These are phyloP conservation scores for Carallia pectinifolia DNA, from an alignment of 345 rosid species.

Conservation along the genomic window DNA sequence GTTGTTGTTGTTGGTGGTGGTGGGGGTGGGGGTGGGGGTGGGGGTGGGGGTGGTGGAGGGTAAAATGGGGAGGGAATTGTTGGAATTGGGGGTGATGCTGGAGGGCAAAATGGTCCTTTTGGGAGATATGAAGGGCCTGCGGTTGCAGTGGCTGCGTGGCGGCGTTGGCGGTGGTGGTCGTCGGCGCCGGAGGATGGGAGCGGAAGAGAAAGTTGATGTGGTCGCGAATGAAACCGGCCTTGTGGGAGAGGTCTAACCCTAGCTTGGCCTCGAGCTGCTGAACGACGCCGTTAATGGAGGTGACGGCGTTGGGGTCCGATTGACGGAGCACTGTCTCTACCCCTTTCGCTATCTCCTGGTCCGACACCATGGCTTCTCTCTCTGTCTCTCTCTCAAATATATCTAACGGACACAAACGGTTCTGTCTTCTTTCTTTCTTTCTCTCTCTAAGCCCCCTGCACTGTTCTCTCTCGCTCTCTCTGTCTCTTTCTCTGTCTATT, in stretches of 20 bases:
- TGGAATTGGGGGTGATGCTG: constrained; percentile 47
- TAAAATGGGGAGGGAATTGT: constrained; percentile 32
- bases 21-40: constrained; percentile 27
- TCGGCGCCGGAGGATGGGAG: constrained; percentile 29
- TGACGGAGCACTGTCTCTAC: constrained; percentile 81
- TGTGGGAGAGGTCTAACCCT: constrained; percentile 81
- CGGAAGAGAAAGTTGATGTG: constrained; percentile 77
- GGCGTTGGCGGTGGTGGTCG: constrained; percentile 7
- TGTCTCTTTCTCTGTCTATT: neutral
- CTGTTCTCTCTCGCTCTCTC: neutral
- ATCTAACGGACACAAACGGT: constrained; percentile 31
- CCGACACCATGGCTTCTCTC: constrained; percentile 52
- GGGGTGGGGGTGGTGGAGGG: constrained; percentile 35
- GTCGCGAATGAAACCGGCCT: constrained; percentile 73
- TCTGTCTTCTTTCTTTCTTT: constrained; percentile 23
- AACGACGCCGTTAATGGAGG: constrained; percentile 71
- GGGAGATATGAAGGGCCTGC: constrained; percentile 25
- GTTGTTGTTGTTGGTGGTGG: neutral
- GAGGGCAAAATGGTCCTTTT: constrained; percentile 60
- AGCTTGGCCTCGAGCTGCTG: constrained; percentile 80
- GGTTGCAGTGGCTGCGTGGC: neutral
- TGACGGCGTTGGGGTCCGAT: constrained; percentile 57
- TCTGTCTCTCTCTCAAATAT: constrained; percentile 28
- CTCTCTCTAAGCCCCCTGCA: constrained; percentile 13
- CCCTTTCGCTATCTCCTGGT: constrained; percentile 83